These are phyloP conservation scores for Helotiales sp. DNA, from an alignment of 2,329 filamentous ascomycete genomes.

Conservation along the genomic window DNA sequence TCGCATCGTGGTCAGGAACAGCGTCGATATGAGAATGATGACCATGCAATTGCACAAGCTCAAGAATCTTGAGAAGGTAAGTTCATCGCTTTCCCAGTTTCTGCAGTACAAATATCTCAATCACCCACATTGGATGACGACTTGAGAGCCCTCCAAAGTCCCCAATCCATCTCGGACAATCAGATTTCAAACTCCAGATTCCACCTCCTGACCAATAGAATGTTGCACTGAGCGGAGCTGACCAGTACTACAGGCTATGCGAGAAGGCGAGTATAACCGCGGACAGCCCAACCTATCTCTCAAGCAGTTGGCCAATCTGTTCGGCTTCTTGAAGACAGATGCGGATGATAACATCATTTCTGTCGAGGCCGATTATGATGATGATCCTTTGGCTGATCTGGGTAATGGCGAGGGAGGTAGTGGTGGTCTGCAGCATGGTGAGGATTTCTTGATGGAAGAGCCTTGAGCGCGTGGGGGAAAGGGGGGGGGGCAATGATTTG, in stretches of 20 bases:
- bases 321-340: constrained; percentile 43
- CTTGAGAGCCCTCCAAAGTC: background rate
- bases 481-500: too few species aligned
- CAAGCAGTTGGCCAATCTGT: constrained; percentile 45
- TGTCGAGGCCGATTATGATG: constrained; percentile 30
- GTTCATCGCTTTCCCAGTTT: background rate
- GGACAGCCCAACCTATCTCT: constrained; percentile 29
- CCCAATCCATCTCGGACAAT: background rate
- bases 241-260: constrained; percentile 31
- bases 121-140: too few species aligned
- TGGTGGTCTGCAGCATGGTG: background rate
- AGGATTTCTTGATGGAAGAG: background rate
- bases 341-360: constrained; percentile 34
- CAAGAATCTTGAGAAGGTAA: constrained; percentile 30
- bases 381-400: constrained; percentile 12
- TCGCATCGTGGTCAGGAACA: constrained; percentile 54
- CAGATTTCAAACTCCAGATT: background rate
- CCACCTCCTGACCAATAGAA: too few species aligned
- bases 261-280: constrained; percentile 6
- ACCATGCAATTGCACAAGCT: constrained; percentile 58
- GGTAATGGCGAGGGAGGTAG: background rate
- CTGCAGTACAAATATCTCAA: background rate
- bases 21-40: constrained; percentile 58
- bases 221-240: too few species aligned
- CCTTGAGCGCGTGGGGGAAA: too few species aligned